A percentile compares a stretch with the other conserved stretches of the same genome.
Evolutionary conservation across 257 asterid species (phyloP).

Genomic region (Capsicum baccatum): DNA sequence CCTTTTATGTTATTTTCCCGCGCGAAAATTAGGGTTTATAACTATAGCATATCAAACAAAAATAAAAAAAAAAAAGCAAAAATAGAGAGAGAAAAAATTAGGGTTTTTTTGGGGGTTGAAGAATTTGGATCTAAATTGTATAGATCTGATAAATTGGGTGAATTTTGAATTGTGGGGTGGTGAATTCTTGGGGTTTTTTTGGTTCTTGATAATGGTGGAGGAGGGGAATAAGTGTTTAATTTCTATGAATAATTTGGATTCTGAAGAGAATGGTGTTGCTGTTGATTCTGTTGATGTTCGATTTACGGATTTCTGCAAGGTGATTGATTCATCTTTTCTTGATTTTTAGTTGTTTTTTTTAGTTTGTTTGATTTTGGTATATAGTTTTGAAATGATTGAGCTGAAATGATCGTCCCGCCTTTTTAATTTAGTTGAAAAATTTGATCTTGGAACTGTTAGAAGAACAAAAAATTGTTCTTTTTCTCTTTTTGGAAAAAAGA

Average conservation of each 20-base stretch:
- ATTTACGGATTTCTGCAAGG: conserved; percentile 77
- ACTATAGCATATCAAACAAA: neutral
- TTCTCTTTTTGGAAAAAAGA: too few relatives aligned
- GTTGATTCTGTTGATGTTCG: conserved; percentile 41
- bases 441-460: neutral
- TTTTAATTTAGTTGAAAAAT: neutral
- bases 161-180: neutral
- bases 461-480: neutral
- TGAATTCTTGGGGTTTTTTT: neutral
- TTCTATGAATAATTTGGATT: neutral
- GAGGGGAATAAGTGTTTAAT: neutral
- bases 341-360: conserved; percentile 8
- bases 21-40: conserved; percentile 29
- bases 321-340: too few relatives aligned
- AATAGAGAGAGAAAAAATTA: conserved; percentile 14
- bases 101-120: neutral
- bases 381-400: neutral
- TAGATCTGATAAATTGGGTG: conserved; percentile 5
- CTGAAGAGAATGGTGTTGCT: conserved; percentile 1
- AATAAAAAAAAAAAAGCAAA: neutral
- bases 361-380: neutral
- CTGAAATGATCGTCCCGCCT: neutral
- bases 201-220: neutral
- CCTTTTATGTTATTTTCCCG: neutral
- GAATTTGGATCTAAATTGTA: neutral